These are phyloP conservation scores for Uromyces viciae-fabae DNA, from an alignment of 1,284 basidiomycete species.

Conservation along the genomic window DNA sequence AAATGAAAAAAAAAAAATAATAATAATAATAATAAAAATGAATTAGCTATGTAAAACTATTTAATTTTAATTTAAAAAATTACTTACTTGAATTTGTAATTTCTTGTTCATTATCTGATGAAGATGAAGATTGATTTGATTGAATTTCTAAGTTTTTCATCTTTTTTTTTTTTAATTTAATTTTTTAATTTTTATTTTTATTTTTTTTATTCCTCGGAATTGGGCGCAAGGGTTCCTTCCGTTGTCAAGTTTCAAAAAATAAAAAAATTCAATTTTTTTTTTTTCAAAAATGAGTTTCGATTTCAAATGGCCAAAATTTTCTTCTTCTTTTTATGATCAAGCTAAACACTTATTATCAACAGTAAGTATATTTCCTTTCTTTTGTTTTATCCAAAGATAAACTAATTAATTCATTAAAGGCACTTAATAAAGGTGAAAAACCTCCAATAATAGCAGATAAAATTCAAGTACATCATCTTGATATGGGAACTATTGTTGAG, in stretches of 20 bases:
- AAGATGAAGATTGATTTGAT: too few relatives aligned
- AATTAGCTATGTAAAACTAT: too few relatives aligned
- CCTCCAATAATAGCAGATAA: conserved; percentile 95
- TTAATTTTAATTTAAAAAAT: too few relatives aligned
- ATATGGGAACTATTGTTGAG: conserved; percentile 91
- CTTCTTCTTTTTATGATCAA: conserved; percentile 86
- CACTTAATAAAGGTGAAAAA: conserved; percentile 94
- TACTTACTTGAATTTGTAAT: too few relatives aligned
- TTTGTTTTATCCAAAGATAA: too few relatives aligned
- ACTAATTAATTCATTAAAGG: conserved; percentile 55
- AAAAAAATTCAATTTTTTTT: background rate
- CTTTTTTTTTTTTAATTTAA: background rate
- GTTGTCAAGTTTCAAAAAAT: too few relatives aligned
- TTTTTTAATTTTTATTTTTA: background rate
- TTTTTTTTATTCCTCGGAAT: background rate
- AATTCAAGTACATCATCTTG: conserved; percentile 93
- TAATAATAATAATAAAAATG: too few relatives aligned
- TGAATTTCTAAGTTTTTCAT: background rate
- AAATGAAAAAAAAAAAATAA: too few relatives aligned
- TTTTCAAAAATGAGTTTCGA: conserved; percentile 76
- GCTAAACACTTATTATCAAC: conserved; percentile 87
- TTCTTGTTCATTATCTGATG: too few relatives aligned
- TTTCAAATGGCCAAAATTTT: conserved; percentile 96
- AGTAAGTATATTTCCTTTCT: conserved; percentile 39
- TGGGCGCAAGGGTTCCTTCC: background rate